These are phyloP conservation scores for Hyaloscypha finlandica DNA, from an alignment of 495 filamentous ascomycete species.

Conservation along the genomic window DNA sequence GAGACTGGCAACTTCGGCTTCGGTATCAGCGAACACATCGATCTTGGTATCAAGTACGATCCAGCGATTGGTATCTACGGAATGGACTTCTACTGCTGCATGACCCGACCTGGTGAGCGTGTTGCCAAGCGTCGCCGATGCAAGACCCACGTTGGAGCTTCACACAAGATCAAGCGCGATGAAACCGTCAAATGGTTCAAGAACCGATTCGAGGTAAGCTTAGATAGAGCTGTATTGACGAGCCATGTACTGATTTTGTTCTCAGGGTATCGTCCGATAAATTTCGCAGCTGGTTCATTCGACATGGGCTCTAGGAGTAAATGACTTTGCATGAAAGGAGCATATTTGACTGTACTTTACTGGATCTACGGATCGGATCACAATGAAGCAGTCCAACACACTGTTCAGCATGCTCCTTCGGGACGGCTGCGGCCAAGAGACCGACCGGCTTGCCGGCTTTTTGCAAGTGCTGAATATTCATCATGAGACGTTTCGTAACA, in stretches of 20 bases:
- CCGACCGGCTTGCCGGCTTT: conserved; percentile 66
- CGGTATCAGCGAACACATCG: conserved; percentile 99
- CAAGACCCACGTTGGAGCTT: conserved; percentile 81
- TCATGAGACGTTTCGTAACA: background rate
- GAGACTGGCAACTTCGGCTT: conserved; percentile 99
- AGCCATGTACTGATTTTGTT: background rate
- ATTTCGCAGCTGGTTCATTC: conserved; percentile 27
- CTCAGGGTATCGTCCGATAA: conserved; percentile 36
- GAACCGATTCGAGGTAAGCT: conserved; percentile 97
- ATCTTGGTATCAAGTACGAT: conserved; percentile 99
- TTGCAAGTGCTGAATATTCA: conserved; percentile 18
- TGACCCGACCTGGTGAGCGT: conserved; percentile 96
- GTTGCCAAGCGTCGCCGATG: conserved; percentile 90
- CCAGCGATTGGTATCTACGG: conserved; percentile 99
- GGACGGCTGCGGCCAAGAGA: conserved; percentile 61
- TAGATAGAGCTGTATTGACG: conserved; percentile 60
- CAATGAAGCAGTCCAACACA: conserved; percentile 44
- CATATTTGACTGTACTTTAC: conserved; percentile 36
- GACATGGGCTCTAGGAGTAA: conserved; percentile 38
- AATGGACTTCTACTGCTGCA: conserved; percentile 99
- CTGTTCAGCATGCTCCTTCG: conserved; percentile 45
- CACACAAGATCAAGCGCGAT: conserved; percentile 86
- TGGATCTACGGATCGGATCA: conserved; percentile 38
- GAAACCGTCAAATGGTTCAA: conserved; percentile 99
- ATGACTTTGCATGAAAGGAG: conserved; percentile 36